Percentiles rank a stretch among this genome's conserved stretches.
Evolutionary conservation across 768 basidiomycete genomes (phyloP).

Genomic region (Suillus spraguei): DNA sequence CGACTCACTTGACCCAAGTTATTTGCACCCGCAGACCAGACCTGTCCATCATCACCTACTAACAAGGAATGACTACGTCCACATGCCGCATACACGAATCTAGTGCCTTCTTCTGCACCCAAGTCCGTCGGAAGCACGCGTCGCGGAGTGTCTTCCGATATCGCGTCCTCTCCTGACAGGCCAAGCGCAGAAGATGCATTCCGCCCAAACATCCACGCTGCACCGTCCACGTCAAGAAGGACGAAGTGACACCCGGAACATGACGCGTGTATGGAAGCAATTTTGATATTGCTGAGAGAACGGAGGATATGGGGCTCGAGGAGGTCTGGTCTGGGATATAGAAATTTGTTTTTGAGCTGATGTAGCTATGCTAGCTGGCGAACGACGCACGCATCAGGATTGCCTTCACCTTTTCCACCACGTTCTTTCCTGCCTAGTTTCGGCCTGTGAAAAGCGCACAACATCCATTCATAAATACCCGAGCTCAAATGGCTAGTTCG

Average conservation of each 20-base stretch:
- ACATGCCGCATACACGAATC: constrained; percentile 81
- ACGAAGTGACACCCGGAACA: constrained; percentile 79
- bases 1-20: constrained; percentile 72
- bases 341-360: background rate
- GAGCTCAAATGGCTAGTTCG: constrained; percentile 11
- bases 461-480: constrained; percentile 8
- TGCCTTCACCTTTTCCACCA: constrained; percentile 46
- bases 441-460: constrained; percentile 49
- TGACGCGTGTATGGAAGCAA: constrained; percentile 71
- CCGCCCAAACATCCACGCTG: constrained; percentile 90
- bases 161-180: constrained; percentile 50
- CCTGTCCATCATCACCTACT: constrained; percentile 76
- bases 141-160: constrained; percentile 78
- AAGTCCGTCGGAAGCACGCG: constrained; percentile 59
- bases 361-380: background rate
- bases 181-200: constrained; percentile 74
- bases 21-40: constrained; percentile 88
- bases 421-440: constrained; percentile 78
- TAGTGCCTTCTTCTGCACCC: constrained; percentile 57
- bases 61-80: constrained; percentile 84
- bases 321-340: constrained; percentile 70
- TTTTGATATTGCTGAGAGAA: constrained; percentile 80
- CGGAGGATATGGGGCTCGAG: constrained; percentile 88
- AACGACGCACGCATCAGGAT: constrained; percentile 35
- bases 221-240: constrained; percentile 70